Base-by-base conservation (phyloP, 768 basidiomycete species). In the Sistotremastrum suecicum region DNA sequence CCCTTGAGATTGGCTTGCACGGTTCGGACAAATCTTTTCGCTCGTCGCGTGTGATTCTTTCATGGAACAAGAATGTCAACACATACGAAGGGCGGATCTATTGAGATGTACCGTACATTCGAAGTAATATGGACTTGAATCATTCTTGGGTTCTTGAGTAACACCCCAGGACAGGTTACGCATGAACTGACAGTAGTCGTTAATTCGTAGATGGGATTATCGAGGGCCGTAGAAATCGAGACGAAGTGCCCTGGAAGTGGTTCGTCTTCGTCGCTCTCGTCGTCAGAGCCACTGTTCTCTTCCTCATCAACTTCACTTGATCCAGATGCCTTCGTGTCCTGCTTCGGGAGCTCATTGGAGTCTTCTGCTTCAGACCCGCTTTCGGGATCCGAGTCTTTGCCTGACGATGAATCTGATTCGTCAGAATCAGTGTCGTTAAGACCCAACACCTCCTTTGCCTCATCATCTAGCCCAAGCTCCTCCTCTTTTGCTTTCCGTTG, bases 391-490 rank as follows among this genome's bases (percentile, higher is more conserved):
- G 53, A 58, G 44, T 55, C 44, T 28, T 54, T 50, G 43, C 69
- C 75, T 20, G 69, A 69, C 44, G 65, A 66, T 6, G 76, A 75
- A 8, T 70, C 69, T 54, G 71, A 58, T 61, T 83, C 83, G 41
- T 82, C 80, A 32, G 81, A 81, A 59, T 86, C 80, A 1, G 81
- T 82, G 52, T 85, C 79, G 37, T 83, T 68, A 50, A 86, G 56
- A 29, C 81, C 83, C 8, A 84, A 61, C 34, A 76, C 56, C 41
- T 74, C 75, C 55, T 71, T 81, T 65, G 68, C 65, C n/a, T 78
- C 78, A 34, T 70, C 72, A 47, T 82, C 75, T 4, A 82, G 52
- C 0, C 75, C 79, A 34, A 80, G 68, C 43, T 75, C 71, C 57
- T 80, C 78, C 50, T 81, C 80, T 51, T 78, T 67, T 54, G 78